Conservation (phyloP, 805 yeast genomes). For the Vanderwaltozyma verrucispora region DNA sequence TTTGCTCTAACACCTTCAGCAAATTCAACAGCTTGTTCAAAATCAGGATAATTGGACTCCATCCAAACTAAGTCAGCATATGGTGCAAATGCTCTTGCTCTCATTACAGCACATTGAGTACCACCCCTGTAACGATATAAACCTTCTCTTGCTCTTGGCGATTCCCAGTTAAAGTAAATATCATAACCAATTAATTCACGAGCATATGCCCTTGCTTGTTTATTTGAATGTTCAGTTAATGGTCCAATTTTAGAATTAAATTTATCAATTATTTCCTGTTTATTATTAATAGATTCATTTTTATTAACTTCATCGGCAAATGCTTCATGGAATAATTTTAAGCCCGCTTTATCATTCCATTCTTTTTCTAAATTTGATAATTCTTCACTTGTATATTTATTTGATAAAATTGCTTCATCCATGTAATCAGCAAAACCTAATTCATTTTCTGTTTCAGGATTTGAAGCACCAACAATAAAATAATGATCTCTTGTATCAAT, state of each 20-base stretch:
- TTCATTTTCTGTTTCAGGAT: slow-evolving; percentile 47
- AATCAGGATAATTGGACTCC: slow-evolving; percentile 95
- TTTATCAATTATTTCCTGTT: slow-evolving; percentile 50
- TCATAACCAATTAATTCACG: slow-evolving; percentile 69
- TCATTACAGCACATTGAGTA: slow-evolving; percentile 92
- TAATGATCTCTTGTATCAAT: slow-evolving; percentile 93
- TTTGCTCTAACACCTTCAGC: slow-evolving; percentile 79
- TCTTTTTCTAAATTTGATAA: slow-evolving; percentile 66
- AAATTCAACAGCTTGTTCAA: slow-evolving; percentile 85
- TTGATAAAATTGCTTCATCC: slow-evolving; percentile 60
- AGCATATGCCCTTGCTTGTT: slow-evolving; percentile 72
- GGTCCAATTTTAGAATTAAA: slow-evolving; percentile 67
- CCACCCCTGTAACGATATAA: slow-evolving; percentile 95
- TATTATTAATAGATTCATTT: slow-evolving; percentile 38
- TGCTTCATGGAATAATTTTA: slow-evolving; percentile 85
- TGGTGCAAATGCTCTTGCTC: slow-evolving; percentile 92
- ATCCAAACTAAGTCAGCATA: slow-evolving; percentile 87
- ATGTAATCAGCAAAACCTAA: slow-evolving; percentile 52
- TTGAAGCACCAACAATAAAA: slow-evolving; percentile 84
- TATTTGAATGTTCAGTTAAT: slow-evolving; percentile 60
- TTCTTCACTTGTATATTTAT: slow-evolving; percentile 49
- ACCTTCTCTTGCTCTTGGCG: slow-evolving; percentile 92
- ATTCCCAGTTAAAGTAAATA: slow-evolving; percentile 88
- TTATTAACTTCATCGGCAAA: slow-evolving; percentile 70
- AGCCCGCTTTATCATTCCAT: slow-evolving; percentile 75